These are phyloP conservation scores for Ascomycota sp. DNA, from an alignment of 2,329 filamentous ascomycete genomes.

Conservation along the genomic window DNA sequence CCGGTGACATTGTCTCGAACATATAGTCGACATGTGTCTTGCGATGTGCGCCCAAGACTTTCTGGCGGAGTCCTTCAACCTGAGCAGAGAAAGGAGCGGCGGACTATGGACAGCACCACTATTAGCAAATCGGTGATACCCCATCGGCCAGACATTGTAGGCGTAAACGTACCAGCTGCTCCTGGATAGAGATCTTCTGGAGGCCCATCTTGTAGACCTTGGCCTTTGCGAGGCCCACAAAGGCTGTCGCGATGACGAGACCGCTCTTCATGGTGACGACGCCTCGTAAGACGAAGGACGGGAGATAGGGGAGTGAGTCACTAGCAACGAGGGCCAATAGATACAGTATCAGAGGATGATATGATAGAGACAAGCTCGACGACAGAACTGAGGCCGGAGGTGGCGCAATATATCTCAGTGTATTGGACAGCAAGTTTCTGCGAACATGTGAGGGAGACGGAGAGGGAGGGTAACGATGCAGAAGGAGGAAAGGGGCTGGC, in stretches of 20 bases:
- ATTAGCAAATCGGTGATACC: too few species aligned
- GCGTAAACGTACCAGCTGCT: slow-evolving; percentile 59
- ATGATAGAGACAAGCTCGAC: too few species aligned
- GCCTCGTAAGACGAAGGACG: slow-evolving; percentile 1
- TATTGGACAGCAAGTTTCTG: too few species aligned
- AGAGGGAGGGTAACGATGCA: too few species aligned
- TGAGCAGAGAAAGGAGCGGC: slow-evolving; percentile 63
- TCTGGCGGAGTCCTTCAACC: slow-evolving; percentile 57
- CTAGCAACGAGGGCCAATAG: too few species aligned
- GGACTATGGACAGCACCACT: slow-evolving; percentile 31
- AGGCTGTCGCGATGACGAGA: slow-evolving; percentile 57
- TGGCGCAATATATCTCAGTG: too few species aligned
- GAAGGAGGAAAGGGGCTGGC: too few species aligned
- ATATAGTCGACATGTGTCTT: slow-evolving; percentile 32
- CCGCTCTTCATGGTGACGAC: slow-evolving; percentile 61
- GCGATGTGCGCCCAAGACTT: slow-evolving; percentile 61
- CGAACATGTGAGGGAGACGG: too few species aligned
- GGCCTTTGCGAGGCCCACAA: slow-evolving; percentile 67
- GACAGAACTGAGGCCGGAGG: too few species aligned
- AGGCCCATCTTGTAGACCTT: slow-evolving; percentile 93
- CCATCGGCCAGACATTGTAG: too few species aligned
- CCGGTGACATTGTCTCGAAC: not conserved
- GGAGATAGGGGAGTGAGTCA: too few species aligned
- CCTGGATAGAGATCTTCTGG: slow-evolving; percentile 80
- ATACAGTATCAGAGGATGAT: too few species aligned